phyloP scores from a whole-genome alignment of 2,329 filamentous ascomycete species.

The Colletotrichum somersetense region DNA sequence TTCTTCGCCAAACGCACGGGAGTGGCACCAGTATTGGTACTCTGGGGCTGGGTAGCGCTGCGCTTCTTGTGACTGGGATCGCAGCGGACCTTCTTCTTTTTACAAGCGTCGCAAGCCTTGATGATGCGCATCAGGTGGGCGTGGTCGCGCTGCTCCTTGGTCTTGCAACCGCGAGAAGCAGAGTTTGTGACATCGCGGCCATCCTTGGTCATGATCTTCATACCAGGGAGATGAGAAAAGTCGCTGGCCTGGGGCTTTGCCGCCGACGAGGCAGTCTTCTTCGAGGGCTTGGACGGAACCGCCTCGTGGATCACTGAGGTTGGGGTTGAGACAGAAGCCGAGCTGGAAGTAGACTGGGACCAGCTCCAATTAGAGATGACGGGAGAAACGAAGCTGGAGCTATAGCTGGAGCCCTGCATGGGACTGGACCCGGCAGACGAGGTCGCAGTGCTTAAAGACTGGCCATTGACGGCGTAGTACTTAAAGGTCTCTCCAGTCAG shows the following conservation, averaged over 20 bases:
- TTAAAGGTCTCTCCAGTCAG: conserved; percentile 70
- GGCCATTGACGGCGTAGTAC: conserved; percentile 67
- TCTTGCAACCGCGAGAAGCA: conserved; percentile 73
- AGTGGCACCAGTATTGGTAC: conserved; percentile 33
- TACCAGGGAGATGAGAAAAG: conserved; percentile 69
- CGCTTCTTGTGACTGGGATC: conserved; percentile 70
- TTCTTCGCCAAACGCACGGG: conserved; percentile 58
- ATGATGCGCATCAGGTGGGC: conserved; percentile 76
- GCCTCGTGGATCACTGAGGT: conserved; percentile 47
- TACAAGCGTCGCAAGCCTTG: conserved; percentile 74
- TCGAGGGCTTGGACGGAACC: conserved; percentile 45
- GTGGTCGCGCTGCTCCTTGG: conserved; percentile 76
- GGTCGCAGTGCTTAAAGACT: conserved; percentile 50
- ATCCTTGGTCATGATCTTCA: conserved; percentile 76
- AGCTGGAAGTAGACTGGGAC: conserved; percentile 52
- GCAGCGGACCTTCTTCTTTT: conserved; percentile 73
- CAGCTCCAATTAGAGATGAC: conserved; percentile 63
- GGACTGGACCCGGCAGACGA: conserved; percentile 62
- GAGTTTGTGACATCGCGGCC: conserved; percentile 73
- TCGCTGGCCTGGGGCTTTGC: conserved; percentile 50
- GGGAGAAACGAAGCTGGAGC: conserved; percentile 63
- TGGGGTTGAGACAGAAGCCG: conserved; percentile 49
- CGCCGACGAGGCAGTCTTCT: conserved; percentile 44
- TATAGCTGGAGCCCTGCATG: conserved; percentile 60
- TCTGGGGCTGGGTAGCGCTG: conserved; percentile 51